Conservation (phyloP, 2,329 filamentous ascomycete genomes). For the Parafenestella ontariensis region DNA sequence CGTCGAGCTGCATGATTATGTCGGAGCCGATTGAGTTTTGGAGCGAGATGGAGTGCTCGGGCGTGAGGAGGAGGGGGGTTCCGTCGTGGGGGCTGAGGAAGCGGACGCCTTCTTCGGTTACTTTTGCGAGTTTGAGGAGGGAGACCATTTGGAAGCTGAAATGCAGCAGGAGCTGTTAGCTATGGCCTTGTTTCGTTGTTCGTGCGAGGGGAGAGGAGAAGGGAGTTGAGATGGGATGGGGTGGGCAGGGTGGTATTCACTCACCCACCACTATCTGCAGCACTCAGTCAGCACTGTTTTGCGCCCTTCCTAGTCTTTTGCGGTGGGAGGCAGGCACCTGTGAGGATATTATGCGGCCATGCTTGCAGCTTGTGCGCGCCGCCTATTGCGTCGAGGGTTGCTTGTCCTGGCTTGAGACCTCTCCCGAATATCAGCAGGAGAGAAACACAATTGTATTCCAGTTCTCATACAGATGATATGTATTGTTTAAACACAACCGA, state of each 20-base stretch:
- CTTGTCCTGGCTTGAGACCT: conserved; percentile 91
- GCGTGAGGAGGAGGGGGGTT: conserved; percentile 93
- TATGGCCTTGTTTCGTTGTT: too few species aligned
- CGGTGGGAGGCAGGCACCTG: conserved; percentile 54
- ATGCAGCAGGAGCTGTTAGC: too few species aligned
- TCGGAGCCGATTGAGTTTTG: conserved; percentile 98
- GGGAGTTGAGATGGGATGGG: too few species aligned
- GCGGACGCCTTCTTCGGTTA: conserved; percentile 94
- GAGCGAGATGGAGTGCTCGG: conserved; percentile 93
- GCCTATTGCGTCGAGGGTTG: conserved; percentile 83
- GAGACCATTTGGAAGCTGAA: conserved; percentile 99
- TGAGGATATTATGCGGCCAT: conserved; percentile 95
- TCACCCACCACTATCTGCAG: conserved; percentile 56
- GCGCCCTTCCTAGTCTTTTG: neutral
- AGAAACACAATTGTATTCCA: too few species aligned
- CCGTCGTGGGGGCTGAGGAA: conserved; percentile 98
- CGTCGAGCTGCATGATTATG: conserved; percentile 99
- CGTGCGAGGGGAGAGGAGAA: too few species aligned
- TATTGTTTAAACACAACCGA: conserved; percentile 94
- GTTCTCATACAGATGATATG: conserved; percentile 78
- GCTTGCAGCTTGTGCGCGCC: conserved; percentile 94
- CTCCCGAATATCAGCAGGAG: conserved; percentile 39
- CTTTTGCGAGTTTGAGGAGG: conserved; percentile 86
- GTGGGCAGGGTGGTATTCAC: too few species aligned
- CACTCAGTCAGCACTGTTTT: conserved; percentile 38